These are phyloP conservation scores for Annulohypoxylon maeteangense DNA, from an alignment of 495 filamentous ascomycete species.

Conservation along the genomic window DNA sequence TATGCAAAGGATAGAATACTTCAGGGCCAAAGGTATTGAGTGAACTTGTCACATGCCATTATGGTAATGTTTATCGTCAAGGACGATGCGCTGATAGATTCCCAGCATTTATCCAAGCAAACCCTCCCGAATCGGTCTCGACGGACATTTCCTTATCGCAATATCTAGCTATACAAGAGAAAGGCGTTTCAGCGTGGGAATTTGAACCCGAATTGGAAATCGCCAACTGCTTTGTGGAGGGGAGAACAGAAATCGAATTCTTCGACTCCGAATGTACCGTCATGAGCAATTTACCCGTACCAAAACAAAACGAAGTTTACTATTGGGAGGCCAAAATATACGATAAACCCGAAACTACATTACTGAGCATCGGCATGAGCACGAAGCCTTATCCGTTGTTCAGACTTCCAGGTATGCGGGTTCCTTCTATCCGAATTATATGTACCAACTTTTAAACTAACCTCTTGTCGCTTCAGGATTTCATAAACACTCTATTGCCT, in stretches of 20 bases:
- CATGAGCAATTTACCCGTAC: conserved; percentile 94
- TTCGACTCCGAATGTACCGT: conserved; percentile 98
- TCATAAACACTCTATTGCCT: conserved; percentile 91
- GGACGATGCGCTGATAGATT: conserved; percentile 30
- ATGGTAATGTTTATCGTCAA: conserved; percentile 16
- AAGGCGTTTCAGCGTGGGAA: conserved; percentile 98
- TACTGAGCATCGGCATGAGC: conserved; percentile 88
- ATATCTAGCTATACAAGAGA: conserved; percentile 98
- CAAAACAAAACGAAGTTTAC: conserved; percentile 98
- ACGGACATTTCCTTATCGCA: conserved; percentile 98
- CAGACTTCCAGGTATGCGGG: conserved; percentile 82
- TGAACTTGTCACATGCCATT: conserved; percentile 24
- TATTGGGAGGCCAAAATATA: conserved; percentile 99
- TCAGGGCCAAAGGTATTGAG: conserved; percentile 88
- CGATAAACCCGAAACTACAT: conserved; percentile 89
- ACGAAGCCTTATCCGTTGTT: conserved; percentile 98
- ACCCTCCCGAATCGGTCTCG: conserved; percentile 93
- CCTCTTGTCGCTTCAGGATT: conserved; percentile 66
- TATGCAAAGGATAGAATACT: conserved; percentile 85
- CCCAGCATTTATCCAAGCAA: conserved; percentile 89
- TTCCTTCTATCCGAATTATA: conserved; percentile 10
- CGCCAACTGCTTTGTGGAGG: conserved; percentile 98
- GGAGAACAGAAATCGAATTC: conserved; percentile 95
- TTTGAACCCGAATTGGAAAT: conserved; percentile 98
- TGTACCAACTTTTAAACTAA: conserved; percentile 12